Percentiles rank a stretch among this genome's conserved stretches.
phyloP scores from a whole-genome alignment of 208 protist species.

The Strigomonas culicis region DNA sequence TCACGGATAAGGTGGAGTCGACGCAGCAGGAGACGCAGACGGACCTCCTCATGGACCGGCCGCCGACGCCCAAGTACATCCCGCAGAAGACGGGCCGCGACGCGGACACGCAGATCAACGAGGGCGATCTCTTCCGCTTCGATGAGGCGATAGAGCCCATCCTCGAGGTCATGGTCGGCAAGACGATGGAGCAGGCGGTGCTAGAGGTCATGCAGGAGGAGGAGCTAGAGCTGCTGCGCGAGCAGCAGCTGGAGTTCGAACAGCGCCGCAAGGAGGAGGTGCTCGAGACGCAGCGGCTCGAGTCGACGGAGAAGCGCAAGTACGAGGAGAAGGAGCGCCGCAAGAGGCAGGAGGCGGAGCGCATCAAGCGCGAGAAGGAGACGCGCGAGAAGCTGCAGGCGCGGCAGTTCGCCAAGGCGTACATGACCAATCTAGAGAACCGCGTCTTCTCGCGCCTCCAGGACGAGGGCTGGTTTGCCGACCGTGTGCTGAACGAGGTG shows the following conservation, averaged over 20 bases:
- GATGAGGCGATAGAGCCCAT: constrained; percentile 96
- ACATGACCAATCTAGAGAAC: constrained; percentile 90
- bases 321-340: constrained; percentile 96
- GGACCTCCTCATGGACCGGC: constrained; percentile 94
- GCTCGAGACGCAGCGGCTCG: constrained; percentile 93
- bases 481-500: constrained; percentile 92
- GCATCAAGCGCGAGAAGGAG: constrained; percentile 87
- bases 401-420: constrained; percentile 91
- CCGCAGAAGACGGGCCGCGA: constrained; percentile 94
- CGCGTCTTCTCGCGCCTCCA: constrained; percentile 89
- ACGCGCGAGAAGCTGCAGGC: constrained; percentile 92
- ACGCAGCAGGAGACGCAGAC: constrained; percentile 93
- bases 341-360: constrained; percentile 92
- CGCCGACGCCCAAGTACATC: constrained; percentile 92
- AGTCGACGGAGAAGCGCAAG: constrained; percentile 92
- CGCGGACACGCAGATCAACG: constrained; percentile 95
- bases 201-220: constrained; percentile 98
- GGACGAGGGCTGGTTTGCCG: constrained; percentile 95
- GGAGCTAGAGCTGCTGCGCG: constrained; percentile 91
- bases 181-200: constrained; percentile 97
- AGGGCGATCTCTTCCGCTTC: constrained; percentile 97
- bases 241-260: constrained; percentile 95
- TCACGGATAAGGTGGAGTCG: constrained; percentile 85
- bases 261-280: constrained; percentile 95
- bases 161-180: constrained; percentile 96